A percentile compares a stretch with the other conserved stretches of the same genome.
Evolutionary conservation across 208 protist species (phyloP).

Genomic region (Vickermania spadyakhi): DNA sequence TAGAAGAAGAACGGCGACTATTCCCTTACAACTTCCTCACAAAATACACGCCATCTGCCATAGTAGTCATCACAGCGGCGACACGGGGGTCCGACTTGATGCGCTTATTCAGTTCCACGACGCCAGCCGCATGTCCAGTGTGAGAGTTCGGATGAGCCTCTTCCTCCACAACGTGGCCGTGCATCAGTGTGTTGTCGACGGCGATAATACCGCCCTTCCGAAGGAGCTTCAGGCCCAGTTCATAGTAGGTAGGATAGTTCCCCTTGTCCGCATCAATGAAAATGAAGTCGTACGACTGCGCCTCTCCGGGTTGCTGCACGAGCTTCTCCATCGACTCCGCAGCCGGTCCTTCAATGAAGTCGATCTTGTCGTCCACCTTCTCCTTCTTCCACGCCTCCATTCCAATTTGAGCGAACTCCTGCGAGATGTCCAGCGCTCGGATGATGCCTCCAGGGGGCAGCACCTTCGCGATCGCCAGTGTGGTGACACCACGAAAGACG

Average conservation of each 20-base stretch:
- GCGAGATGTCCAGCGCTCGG: constrained; percentile 28
- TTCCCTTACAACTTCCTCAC: constrained; percentile 18
- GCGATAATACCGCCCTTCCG: constrained; percentile 32
- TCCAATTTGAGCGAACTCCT: constrained; percentile 28
- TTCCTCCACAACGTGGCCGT: constrained; percentile 15
- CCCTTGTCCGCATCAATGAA: constrained; percentile 67
- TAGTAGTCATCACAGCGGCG: constrained; percentile 30
- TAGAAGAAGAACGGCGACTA: too few species aligned
- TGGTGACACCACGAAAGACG: constrained; percentile 38
- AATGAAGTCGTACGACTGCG: constrained; percentile 50
- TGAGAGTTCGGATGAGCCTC: background rate
- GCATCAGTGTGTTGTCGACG: constrained; percentile 48
- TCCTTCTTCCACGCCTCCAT: constrained; percentile 28
- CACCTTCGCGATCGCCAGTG: constrained; percentile 26
- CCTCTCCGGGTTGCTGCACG: constrained; percentile 15
- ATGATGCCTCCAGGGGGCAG: constrained; percentile 33
- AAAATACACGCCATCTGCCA: constrained; percentile 41
- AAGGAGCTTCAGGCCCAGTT: constrained; percentile 30
- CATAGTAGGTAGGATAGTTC: constrained; percentile 53
- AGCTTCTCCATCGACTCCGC: constrained; percentile 25
- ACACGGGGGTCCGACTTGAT: constrained; percentile 36
- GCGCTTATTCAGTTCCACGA: constrained; percentile 25
- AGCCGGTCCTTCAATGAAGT: constrained; percentile 28
- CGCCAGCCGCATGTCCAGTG: background rate
- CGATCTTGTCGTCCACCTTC: constrained; percentile 40